Conservation (phyloP, 169 alveolate genomes). For the Babesia caballi region DNA sequence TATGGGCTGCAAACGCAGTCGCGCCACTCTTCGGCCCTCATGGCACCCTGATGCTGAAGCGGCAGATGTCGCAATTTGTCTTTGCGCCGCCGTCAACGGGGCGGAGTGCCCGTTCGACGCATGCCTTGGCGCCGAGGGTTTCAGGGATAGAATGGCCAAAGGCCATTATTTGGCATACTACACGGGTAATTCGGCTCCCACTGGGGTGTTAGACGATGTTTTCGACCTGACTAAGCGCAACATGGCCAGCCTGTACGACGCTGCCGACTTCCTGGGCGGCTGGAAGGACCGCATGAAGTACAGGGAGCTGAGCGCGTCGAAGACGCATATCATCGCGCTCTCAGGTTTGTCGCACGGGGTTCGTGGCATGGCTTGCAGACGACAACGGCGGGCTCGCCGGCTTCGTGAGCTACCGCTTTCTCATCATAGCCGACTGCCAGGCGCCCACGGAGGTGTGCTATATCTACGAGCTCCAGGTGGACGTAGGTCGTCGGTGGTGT, state of each 20-base stretch:
- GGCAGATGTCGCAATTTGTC: not conserved
- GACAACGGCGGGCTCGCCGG: constrained; percentile 20
- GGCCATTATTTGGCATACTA: not conserved
- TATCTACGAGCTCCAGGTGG: constrained; percentile 59
- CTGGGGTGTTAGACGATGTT: constrained; percentile 10
- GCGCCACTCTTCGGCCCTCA: not conserved
- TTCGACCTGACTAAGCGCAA: constrained; percentile 55
- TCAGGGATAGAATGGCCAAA: not conserved
- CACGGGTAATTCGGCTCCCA: constrained; percentile 30
- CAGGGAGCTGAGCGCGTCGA: constrained; percentile 57
- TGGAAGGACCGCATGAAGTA: constrained; percentile 67
- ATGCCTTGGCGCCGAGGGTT: not conserved
- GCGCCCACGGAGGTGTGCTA: constrained; percentile 56
- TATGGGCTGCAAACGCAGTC: constrained; percentile 5
- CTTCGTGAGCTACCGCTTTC: constrained; percentile 57
- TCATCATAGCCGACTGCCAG: constrained; percentile 52
- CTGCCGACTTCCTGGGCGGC: constrained; percentile 65
- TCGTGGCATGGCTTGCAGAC: not conserved
- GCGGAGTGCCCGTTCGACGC: not conserved
- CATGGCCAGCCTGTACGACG: constrained; percentile 66
- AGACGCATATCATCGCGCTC: constrained; percentile 47
- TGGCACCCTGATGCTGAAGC: constrained; percentile 20
- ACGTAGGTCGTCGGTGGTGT: not conserved
- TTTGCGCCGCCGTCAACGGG: constrained; percentile 5
- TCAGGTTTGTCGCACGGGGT: not conserved